These are phyloP conservation scores for Carpinus fangiana DNA, from an alignment of 306 rosid genomes.

Conservation along the genomic window DNA sequence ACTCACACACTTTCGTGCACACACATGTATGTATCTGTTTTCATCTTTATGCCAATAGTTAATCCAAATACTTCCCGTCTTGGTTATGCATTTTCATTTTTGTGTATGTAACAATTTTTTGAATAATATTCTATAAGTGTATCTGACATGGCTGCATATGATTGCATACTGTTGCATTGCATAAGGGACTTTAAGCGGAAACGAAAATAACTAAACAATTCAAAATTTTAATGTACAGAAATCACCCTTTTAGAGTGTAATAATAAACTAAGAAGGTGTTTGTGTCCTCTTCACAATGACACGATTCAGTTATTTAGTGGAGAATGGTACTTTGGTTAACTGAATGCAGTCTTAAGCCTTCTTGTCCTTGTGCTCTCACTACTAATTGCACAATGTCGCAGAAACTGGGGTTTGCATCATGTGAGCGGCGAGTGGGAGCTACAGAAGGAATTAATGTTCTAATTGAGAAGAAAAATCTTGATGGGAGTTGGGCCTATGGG, in stretches of 20 bases:
- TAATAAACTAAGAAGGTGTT: background rate
- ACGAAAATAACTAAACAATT: background rate
- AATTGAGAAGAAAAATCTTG: slow-evolving; percentile 66
- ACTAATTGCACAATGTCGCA: slow-evolving; percentile 36
- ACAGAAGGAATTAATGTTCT: slow-evolving; percentile 96
- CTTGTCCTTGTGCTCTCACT: slow-evolving; percentile 5
- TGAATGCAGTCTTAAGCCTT: slow-evolving; percentile 9
- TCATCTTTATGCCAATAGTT: background rate
- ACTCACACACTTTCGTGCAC: no score
- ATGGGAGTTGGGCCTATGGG: slow-evolving; percentile 90
- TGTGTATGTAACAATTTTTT: background rate
- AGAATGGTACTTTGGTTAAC: slow-evolving; percentile 5
- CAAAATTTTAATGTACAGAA: background rate
- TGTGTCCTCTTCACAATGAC: background rate
- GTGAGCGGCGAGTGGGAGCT: slow-evolving; percentile 75
- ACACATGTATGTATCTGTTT: background rate
- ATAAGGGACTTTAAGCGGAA: slow-evolving; percentile 15
- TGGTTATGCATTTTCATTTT: background rate
- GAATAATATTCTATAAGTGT: background rate
- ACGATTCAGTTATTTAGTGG: background rate
- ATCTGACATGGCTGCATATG: background rate
- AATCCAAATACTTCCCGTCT: background rate
- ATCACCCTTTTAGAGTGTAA: background rate
- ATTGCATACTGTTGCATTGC: slow-evolving; percentile 13
- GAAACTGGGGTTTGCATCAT: slow-evolving; percentile 96